Conservation (phyloP, 2,329 filamentous ascomycete species). For the Aurifilum marmelostoma region DNA sequence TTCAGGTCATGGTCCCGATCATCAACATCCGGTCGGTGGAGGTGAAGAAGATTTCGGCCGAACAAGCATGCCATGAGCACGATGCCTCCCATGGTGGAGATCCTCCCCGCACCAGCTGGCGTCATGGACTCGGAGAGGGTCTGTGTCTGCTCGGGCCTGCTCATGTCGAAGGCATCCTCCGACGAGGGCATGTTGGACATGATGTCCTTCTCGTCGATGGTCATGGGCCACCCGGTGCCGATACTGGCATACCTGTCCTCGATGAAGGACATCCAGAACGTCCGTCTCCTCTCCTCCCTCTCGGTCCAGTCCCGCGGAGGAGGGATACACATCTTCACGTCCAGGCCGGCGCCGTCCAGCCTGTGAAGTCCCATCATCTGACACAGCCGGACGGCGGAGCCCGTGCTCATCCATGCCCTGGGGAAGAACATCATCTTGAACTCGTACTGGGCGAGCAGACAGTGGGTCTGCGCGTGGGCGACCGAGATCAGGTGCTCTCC, state of each 20-base stretch:
- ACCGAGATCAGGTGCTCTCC: constrained; percentile 88
- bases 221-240: constrained; percentile 97
- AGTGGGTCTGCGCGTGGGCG: constrained; percentile 83
- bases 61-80: constrained; percentile 87
- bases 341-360: constrained; percentile 77
- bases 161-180: constrained; percentile 83
- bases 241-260: constrained; percentile 92
- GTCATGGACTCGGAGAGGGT: constrained; percentile 71
- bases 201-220: constrained; percentile 88
- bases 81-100: constrained; percentile 80
- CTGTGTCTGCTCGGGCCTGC: constrained; percentile 71
- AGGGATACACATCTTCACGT: constrained; percentile 90
- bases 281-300: constrained; percentile 84
- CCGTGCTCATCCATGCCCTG: constrained; percentile 90
- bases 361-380: constrained; percentile 95
- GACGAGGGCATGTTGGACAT: constrained; percentile 81
- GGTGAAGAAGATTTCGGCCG: constrained; percentile 85
- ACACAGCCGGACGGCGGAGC: constrained; percentile 75
- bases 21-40: constrained; percentile 82
- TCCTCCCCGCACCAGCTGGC: constrained; percentile 70
- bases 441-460: constrained; percentile 80
- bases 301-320: constrained; percentile 93
- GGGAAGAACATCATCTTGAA: constrained; percentile 99
- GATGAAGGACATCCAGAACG: constrained; percentile 94
- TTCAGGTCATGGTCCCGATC: constrained; percentile 87